Evolutionary conservation across 2,329 filamentous ascomycete species (phyloP).

Genomic region (Beauveria scarabaeidicola): DNA sequence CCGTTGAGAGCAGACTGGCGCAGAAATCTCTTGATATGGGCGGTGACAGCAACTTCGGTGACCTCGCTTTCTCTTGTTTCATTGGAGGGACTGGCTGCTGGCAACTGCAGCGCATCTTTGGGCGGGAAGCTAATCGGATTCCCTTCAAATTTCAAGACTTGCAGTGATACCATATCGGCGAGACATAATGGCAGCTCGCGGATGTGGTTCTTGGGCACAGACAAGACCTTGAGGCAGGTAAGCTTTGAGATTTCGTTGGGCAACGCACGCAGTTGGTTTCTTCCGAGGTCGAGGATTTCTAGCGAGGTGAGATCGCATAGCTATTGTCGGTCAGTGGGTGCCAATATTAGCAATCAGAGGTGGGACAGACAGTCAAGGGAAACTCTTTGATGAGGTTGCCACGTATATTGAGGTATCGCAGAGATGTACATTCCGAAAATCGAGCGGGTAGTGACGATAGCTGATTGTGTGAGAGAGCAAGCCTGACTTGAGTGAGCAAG

Average conservation of each 20-base stretch:
- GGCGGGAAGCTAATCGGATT: constrained; percentile 80
- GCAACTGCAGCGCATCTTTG: constrained; percentile 55
- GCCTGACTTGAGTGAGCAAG: constrained; percentile 27
- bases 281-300: constrained; percentile 86
- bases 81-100: constrained; percentile 46
- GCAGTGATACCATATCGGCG: constrained; percentile 81
- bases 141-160: constrained; percentile 81
- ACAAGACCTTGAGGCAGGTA: constrained; percentile 79
- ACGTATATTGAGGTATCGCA: constrained; percentile 73
- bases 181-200: constrained; percentile 75
- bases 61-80: constrained; percentile 54
- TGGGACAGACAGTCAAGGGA: constrained; percentile 41
- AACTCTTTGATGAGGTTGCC: constrained; percentile 64
- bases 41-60: constrained; percentile 50
- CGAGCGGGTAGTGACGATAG: constrained; percentile 60
- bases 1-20: constrained; percentile 44
- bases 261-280: constrained; percentile 72
- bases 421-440: constrained; percentile 66
- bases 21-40: constrained; percentile 54
- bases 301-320: constrained; percentile 78
- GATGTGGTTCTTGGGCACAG: constrained; percentile 79
- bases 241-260: constrained; percentile 74
- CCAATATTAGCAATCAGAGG: constrained; percentile 11
- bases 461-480: constrained; percentile 75
- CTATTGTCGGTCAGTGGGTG: constrained; percentile 35